Base-by-base conservation (phyloP, 176 grass and related monocot species). In the Coix lacrymajobi region DNA sequence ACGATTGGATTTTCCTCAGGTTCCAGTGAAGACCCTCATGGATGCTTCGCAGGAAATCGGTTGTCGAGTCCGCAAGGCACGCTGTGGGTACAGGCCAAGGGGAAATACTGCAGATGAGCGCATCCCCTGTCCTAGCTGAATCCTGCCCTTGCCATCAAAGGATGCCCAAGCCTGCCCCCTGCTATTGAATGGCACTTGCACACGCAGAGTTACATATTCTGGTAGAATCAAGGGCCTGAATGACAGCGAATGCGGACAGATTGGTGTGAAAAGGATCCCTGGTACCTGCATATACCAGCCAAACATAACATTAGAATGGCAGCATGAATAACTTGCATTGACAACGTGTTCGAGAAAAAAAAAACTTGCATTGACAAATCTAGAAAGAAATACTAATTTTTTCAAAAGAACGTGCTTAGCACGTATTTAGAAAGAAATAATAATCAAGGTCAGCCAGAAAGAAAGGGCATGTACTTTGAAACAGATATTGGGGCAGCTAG, bases 21-120 rank as follows among this genome's bases (percentile, higher is more conserved):
- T 96, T 99, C 93, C 97, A 94, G 86, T 96, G 93, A 40, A 96
- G 93, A 31, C 97, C 97, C 71, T 99, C 97, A 4, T 99, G 87
- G 81, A 99, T 99, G 83, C 93, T 96, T 30, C 91, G 87, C 31
- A 96, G 87, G 69, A 96, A 96, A 52, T 94, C 87, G 7, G 91
- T 94, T 6, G 97, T 99, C 1, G 93, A 99, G 82, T 99, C 93
- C 11, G 85, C 91, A 17, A 91, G 87, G 76, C 91, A 99, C 14
- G 91, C 91, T 7, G 97, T 99, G 4, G 97, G 97, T 19, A 99
- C 97, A 0, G 97, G 91, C 91, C 97, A 99, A 6, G 89, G 87
- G 7, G 97, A 89, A 56, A 99, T 94, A 52, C 97, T 99, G 82
- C 93, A 94, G 89, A 99, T 96, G 43, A 99, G 89, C 0, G 93